Evolutionary conservation across 176 grass and related monocot species (phyloP).

Genomic region (Saccharum spontaneum): DNA sequence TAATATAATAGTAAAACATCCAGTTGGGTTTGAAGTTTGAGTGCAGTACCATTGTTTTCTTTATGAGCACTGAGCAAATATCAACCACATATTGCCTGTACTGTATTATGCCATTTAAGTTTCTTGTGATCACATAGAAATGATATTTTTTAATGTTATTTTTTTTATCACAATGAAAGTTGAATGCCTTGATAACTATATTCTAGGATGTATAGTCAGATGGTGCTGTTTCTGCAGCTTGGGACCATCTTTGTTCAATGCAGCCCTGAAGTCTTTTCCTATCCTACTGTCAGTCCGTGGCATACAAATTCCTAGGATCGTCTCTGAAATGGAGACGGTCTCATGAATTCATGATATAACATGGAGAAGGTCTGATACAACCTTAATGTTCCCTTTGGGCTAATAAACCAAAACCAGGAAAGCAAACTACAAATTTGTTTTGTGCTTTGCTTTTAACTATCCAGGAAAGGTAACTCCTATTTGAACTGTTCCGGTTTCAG

Average conservation of each 20-base stretch:
- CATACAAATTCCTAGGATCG: background rate
- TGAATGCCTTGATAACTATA: slow-evolving; percentile 13
- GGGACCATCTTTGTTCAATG: slow-evolving; percentile 1
- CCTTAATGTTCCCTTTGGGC: slow-evolving; percentile 22
- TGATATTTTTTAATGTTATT: background rate
- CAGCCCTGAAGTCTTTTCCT: background rate
- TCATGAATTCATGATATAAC: background rate
- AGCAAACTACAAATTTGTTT: background rate
- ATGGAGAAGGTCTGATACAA: background rate
- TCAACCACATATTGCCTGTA: background rate
- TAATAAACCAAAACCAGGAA: slow-evolving; percentile 27
- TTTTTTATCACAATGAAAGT: background rate
- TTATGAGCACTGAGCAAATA: background rate
- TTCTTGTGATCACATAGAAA: background rate
- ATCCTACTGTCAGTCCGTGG: background rate
- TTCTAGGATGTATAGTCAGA: slow-evolving; percentile 14
- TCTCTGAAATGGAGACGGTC: background rate
- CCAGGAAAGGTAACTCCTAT: background rate
- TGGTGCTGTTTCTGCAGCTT: background rate
- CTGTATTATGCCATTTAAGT: background rate
- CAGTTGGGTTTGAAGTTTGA: background rate
- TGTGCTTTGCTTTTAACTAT: background rate
- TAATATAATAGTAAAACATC: background rate
- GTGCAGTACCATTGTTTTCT: background rate
- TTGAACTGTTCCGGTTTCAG: background rate